Percentiles rank a stretch among this genome's conserved stretches.
Evolutionary conservation across 2,329 filamentous ascomycete genomes (phyloP).

Genomic region (Penicillium brasilianum): DNA sequence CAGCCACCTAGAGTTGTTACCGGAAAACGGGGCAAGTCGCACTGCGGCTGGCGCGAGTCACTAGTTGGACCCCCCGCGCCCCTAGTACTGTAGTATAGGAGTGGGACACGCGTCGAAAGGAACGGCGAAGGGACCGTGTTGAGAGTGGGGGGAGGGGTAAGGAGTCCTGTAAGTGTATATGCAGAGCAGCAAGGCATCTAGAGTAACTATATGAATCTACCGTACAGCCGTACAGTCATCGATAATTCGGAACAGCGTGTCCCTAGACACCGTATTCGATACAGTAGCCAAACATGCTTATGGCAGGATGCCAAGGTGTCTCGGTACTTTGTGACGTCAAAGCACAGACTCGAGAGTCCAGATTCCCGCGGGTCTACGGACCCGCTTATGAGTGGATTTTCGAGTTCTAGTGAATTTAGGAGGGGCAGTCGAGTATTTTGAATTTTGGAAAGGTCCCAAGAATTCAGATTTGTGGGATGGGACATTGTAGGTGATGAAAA

Average conservation of each 20-base stretch:
- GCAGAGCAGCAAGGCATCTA: background rate
- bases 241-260: background rate
- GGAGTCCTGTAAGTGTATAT: background rate
- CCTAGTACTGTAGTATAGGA: background rate
- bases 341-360: constrained; percentile 1
- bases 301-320: constrained; percentile 4
- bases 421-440: background rate
- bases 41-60: background rate
- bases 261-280: background rate
- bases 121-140: background rate
- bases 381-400: background rate
- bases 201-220: no score
- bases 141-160: background rate
- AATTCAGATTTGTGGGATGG: background rate
- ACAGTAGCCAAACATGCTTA: background rate
- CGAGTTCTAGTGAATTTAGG: background rate
- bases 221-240: background rate
- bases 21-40: background rate
- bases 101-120: constrained; percentile 5
- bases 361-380: background rate
- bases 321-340: constrained; percentile 9
- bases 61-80: no score
- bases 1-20: background rate
- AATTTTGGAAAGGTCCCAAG: background rate
- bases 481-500: background rate